phyloP scores from a whole-genome alignment of 2,329 filamentous ascomycete genomes.

The Chalaropsis ovoidea region DNA sequence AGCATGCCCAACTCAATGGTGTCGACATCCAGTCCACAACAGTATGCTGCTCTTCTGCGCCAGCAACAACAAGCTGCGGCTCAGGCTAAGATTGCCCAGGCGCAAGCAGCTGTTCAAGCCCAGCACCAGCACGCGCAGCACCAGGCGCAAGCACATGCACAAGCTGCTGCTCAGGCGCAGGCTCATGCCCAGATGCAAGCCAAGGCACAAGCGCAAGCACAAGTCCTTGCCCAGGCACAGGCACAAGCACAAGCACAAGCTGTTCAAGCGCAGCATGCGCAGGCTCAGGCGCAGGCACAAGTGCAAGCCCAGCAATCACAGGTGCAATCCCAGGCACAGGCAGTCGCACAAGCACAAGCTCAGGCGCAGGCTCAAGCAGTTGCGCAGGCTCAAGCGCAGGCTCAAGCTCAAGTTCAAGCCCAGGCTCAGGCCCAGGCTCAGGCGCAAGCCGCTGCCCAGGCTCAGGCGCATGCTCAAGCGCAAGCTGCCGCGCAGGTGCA shows the following conservation, averaged over 20 bases:
- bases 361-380: slow-evolving; percentile 23
- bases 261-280: slow-evolving; percentile 28
- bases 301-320: slow-evolving; percentile 30
- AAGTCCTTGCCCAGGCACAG: slow-evolving; percentile 29
- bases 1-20: slow-evolving; percentile 42
- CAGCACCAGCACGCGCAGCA: slow-evolving; percentile 29
- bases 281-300: slow-evolving; percentile 28
- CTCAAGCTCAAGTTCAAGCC: slow-evolving; percentile 26
- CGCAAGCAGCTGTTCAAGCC: slow-evolving; percentile 26
- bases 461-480: slow-evolving; percentile 24
- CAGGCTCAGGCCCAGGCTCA: slow-evolving; percentile 25
- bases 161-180: slow-evolving; percentile 34
- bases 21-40: slow-evolving; percentile 45
- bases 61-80: slow-evolving; percentile 38
- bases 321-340: slow-evolving; percentile 16
- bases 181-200: slow-evolving; percentile 30
- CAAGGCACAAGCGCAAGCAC: slow-evolving; percentile 26
- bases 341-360: slow-evolving; percentile 2
- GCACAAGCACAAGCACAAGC: slow-evolving; percentile 27
- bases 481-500: slow-evolving; percentile 24
- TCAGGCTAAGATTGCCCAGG: slow-evolving; percentile 31
- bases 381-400: slow-evolving; percentile 21
- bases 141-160: slow-evolving; percentile 27
- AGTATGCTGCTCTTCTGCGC: slow-evolving; percentile 49
- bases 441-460: slow-evolving; percentile 20